Evolutionary conservation across 78 protist species (phyloP), one percentile per base, ranked within the genome.

Genomic region (Tieghemostelium lacteum): DNA sequence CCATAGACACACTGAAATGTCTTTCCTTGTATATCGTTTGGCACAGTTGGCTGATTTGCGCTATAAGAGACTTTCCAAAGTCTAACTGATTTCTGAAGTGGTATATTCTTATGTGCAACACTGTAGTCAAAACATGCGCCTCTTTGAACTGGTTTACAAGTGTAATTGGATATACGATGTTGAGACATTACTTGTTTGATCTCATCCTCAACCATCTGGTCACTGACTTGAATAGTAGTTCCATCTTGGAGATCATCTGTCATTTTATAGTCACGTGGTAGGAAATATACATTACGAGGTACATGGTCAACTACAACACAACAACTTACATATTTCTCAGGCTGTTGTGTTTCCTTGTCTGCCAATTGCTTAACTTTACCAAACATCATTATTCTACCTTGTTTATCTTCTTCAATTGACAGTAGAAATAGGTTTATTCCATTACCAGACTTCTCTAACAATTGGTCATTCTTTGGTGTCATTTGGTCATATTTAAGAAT

Each of bases 1-100:
- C 99, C 99, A 50, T 97, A 96, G 22, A 93, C 92, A 36, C 78
- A 73, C n/a, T 17, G 50, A 52, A 74, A 64, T 24, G 89, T 66
- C 31, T 37, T 29, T 5, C 78, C 88, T 34, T 31, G 7, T 2
- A 83, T 66, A 36, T 66, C 76, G 40, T 83, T 83, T 42, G 50
- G 66, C 0, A 83, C 17, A 14, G 76, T 49, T 2, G 62, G 22
- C 5, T 24, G 31, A 55, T 3, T 17, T 0, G 91, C 29, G 37
- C 78, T 76, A 70, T 83, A 83, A 22, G 52, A 29, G 3, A 83
- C 12, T 45, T 83, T 83, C 70, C 72, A 83, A 20, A 83, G 22
- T 1, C 40, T 31, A 10, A n/a, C 14, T 29, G 42, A 34, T 60
- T 83, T 62, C 5, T 54, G 39, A 0, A 69, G 33, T 8, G 76